Conservation (phyloP, 2,329 filamentous ascomycete species). For the Rhexocercosporidium sp. region DNA sequence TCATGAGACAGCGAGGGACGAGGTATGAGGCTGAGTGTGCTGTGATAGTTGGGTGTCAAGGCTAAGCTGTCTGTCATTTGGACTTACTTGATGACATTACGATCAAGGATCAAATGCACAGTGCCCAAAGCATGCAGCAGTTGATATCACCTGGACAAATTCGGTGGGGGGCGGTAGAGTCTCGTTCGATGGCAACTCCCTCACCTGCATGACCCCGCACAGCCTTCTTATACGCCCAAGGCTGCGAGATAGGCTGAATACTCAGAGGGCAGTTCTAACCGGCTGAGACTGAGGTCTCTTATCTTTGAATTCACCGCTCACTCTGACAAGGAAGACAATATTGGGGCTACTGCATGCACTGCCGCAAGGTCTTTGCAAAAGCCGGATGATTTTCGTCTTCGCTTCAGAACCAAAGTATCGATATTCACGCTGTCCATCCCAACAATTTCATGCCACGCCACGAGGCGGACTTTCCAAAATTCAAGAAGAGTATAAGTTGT, state of each 20-base stretch:
- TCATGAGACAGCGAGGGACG: background rate
- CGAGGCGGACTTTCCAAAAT: background rate
- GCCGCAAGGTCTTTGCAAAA: background rate
- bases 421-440: background rate
- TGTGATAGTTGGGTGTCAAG: background rate
- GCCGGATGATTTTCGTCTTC: background rate
- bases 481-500: background rate
- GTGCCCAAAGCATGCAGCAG: background rate
- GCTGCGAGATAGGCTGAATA: background rate
- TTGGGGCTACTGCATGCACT: background rate
- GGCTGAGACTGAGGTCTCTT: slow-evolving; percentile 1
- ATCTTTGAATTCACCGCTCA: background rate
- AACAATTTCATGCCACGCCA: background rate
- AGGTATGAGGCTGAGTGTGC: background rate
- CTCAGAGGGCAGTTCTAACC: background rate
- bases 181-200: background rate
- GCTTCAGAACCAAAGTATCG: background rate
- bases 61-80: background rate
- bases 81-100: slow-evolving; percentile 1
- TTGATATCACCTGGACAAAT: background rate
- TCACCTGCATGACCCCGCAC: slow-evolving; percentile 1
- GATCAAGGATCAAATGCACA: background rate
- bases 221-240: slow-evolving; percentile 5
- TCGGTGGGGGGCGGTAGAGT: background rate
- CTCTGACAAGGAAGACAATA: background rate